Conservation (phyloP, 2,329 filamentous ascomycete genomes). For the Cercospora sp. region DNA sequence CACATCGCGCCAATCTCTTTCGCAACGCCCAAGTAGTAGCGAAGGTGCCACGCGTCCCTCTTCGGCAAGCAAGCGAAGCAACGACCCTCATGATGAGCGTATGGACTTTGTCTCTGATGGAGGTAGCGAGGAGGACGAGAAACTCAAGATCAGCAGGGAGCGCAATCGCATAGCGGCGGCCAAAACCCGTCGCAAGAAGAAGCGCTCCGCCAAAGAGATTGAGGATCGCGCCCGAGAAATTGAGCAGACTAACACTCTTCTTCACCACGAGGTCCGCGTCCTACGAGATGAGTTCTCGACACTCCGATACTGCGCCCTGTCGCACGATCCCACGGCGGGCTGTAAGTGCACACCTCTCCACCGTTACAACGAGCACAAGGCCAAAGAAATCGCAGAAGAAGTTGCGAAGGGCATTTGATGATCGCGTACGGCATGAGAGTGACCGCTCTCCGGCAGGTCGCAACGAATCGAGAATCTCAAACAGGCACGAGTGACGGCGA, state of each 20-base stretch:
- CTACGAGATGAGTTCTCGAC: constrained; percentile 13
- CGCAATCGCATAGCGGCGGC: constrained; percentile 16
- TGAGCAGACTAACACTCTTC: constrained; percentile 5
- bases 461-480: not conserved
- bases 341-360: constrained; percentile 14
- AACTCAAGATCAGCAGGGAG: constrained; percentile 13
- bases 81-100: not conserved
- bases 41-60: not conserved
- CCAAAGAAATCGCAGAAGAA: constrained; percentile 12
- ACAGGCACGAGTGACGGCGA: not conserved
- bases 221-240: constrained; percentile 14
- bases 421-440: not conserved
- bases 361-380: constrained; percentile 13
- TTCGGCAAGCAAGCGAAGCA: not conserved
- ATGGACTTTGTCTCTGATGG: not conserved
- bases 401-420: constrained; percentile 2
- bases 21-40: not conserved
- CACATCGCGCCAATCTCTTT: not conserved
- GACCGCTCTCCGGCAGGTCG: not conserved
- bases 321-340: constrained; percentile 11
- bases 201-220: constrained; percentile 15
- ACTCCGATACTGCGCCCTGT: constrained; percentile 11
- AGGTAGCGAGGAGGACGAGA: constrained; percentile 6
- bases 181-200: constrained; percentile 19
- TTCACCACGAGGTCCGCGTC: constrained; percentile 15